Base-by-base conservation (phyloP, 192 early-diverging fungal genomes). In the Coemansia furcata region DNA sequence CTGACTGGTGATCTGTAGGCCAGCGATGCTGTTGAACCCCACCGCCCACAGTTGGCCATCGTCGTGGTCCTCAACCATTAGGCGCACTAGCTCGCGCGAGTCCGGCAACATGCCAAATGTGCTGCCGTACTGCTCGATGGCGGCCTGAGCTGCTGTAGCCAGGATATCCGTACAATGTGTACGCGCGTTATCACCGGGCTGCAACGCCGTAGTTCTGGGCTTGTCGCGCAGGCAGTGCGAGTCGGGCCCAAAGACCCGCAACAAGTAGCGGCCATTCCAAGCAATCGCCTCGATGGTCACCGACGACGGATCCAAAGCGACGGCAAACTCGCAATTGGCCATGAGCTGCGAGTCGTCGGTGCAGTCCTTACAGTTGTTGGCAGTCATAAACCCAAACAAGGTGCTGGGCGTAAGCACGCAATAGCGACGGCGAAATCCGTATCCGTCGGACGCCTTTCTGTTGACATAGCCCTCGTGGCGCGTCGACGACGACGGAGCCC, bases 341-440 rank as follows among this genome's bases (percentile, higher is more conserved):
- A 74, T 42, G 26, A 82, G 65, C 10, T 73, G 60, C 6, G 52
- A 63, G 17, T 67, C 63, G n/a, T 68, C 61, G 1, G 63, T 33
- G 12, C 63, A 6, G 40, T 32, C 79, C 65, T 76, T 73, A 60
- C 74, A 76, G 52, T 68, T 66, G 54, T 76, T 62, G 5, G 74
- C 74, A 38, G 76, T 68, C 21, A 76, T 60, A 44, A 79, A 84
- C 9, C 73, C 74, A 36, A 71, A 84, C 15, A 84, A 68, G 12
- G 60, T 69, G 1, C 35, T 67, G 9, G 71, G 70, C 10, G 62
- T 63, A 19, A 85, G 67, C 23, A 85, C 74, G 40, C 72, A 77
- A 66, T 73, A 85, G 43, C 83, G 78, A 23, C 83, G 83, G 5
- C 83, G 83, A 57, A 81, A 76, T 11, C 83, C 83, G 59, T 81